phyloP scores from a whole-genome alignment of 371 early-diverging fungal species.

The Mortierella sp. region DNA sequence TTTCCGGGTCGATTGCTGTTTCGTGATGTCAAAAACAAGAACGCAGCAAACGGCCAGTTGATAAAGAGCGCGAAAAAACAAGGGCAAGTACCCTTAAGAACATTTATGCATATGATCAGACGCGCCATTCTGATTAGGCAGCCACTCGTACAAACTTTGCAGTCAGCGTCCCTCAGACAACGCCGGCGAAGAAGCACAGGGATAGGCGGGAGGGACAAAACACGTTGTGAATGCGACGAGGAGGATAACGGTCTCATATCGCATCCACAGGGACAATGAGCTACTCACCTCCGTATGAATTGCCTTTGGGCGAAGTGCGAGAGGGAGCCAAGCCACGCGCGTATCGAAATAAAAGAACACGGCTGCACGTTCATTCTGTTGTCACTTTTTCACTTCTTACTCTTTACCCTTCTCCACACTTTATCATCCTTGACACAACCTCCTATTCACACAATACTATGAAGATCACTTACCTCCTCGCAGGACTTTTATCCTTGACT shows the following conservation, averaged over 20 bases:
- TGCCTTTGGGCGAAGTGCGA: not conserved
- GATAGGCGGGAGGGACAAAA: too few species aligned
- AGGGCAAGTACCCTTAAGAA: not conserved
- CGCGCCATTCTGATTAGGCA: too few species aligned
- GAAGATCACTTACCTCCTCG: conserved; percentile 33
- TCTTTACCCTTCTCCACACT: not conserved
- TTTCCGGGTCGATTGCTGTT: not conserved
- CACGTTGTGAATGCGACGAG: too few species aligned
- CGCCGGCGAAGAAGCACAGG: too few species aligned
- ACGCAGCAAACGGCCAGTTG: not conserved
- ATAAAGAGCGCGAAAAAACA: not conserved
- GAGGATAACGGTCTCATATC: too few species aligned
- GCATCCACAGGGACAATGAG: not conserved
- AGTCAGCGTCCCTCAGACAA: too few species aligned
- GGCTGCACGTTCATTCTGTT: not conserved
- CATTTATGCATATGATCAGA: not conserved
- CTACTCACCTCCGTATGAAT: too few species aligned
- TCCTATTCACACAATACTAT: conserved; percentile 5
- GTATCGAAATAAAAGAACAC: not conserved
- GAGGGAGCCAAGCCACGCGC: not conserved
- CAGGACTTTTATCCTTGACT: conserved; percentile 49
- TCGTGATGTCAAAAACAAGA: not conserved
- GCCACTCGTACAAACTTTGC: too few species aligned
- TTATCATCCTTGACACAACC: not conserved
- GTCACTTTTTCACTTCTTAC: not conserved